A percentile compares a stretch with the other conserved stretches of the same genome.
These are phyloP conservation scores for Meyerozyma carpophila DNA, from an alignment of 1,139 yeast species.

Conservation along the genomic window DNA sequence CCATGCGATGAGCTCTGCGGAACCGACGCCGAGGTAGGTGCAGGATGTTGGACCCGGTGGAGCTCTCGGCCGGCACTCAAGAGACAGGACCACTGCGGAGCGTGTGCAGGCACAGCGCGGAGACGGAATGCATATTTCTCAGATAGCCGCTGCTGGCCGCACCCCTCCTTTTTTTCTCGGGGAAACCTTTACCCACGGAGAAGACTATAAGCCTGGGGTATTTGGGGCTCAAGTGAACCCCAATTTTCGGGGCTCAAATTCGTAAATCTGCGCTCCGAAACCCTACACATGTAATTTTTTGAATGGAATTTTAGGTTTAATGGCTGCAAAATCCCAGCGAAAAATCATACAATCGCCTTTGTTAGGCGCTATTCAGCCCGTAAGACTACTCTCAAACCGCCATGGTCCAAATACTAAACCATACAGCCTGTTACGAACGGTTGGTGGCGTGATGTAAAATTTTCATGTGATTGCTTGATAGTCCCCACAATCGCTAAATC, in stretches of 20 bases:
- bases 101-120: neutral
- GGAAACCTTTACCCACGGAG: too few species aligned
- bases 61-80: too few species aligned
- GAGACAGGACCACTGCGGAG: too few species aligned
- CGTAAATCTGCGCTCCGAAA: too few species aligned
- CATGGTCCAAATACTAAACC: neutral
- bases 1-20: neutral
- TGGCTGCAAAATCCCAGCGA: neutral
- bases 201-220: too few species aligned
- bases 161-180: neutral
- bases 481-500: slow-evolving; percentile 6
- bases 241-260: too few species aligned
- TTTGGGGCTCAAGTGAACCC: too few species aligned
- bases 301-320: neutral
- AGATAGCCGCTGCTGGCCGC: neutral
- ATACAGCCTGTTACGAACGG: neutral
- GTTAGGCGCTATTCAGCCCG: neutral
- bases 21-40: neutral
- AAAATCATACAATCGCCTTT: neutral
- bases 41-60: neutral
- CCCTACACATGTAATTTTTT: too few species aligned
- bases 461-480: slow-evolving; percentile 11
- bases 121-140: too few species aligned
- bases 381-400: neutral
- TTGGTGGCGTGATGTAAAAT: slow-evolving; percentile 4